Evolutionary conservation across 371 early-diverging fungal genomes (phyloP), one percentile per base, ranked within the genome.

Genomic region (Basidiobolus meristosporus): DNA sequence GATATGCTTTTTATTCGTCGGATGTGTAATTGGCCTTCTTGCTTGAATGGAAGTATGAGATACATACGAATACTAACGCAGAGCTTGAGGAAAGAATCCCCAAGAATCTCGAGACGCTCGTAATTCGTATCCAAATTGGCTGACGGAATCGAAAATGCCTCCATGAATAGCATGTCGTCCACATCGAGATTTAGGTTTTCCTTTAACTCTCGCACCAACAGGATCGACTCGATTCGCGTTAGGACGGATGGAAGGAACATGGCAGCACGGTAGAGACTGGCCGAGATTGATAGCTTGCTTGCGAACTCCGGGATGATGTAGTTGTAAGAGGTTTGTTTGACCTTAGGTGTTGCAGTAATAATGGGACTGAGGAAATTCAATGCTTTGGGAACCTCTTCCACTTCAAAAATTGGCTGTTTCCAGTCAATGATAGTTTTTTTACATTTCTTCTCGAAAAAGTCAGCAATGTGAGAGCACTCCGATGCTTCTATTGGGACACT

Each of bases 41-140:
- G 71, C 34, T 76, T 70, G 26, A 63, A 55, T 0, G 89, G 90
- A 32, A 78, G 66, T 21, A 62, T 54, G 41, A 73, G 75, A 51
- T 81, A 92, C 7, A 92, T 54, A 36, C 81, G 74, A 20, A 82
- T 62, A 0, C 82, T 73, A 1, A 73, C 63, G 19, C 80, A 57
- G 41, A 85, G 71, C 54, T 96, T 97, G n/a, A 98, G 63, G 43
- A 91, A 77, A 5, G 83, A 73, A 51, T 98, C 98, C 1, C 98
- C 98, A 1, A 97, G 57, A 5, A 82, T 80, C 57, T 98, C 98
- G 0, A 98, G 61, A 3, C 98, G 79, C 57, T 98, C 92, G 48
- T 97, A 98, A 47, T 88, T 68, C 46, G 62, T 66, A 3, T 64
- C 67, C 47, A 70, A 57, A 43, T 60, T 66, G 0, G 89, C 70